These are phyloP conservation scores for Fusarium foetens DNA, from an alignment of 2,329 filamentous ascomycete species.

Conservation along the genomic window DNA sequence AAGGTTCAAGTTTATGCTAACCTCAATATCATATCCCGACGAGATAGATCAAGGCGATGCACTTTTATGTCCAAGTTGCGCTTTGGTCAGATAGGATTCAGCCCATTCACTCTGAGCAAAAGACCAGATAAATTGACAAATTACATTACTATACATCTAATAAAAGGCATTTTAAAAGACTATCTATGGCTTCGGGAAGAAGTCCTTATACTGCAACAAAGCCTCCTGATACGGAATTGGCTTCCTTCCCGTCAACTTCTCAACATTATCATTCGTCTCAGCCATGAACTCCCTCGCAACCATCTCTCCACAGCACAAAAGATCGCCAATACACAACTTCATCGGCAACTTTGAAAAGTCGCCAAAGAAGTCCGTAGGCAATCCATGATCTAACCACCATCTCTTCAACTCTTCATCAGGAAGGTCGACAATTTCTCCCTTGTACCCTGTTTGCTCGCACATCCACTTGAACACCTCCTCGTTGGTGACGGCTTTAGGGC, in stretches of 20 bases:
- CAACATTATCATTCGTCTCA: conserved; percentile 36
- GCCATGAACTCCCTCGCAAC: conserved; percentile 33
- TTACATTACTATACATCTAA: neutral
- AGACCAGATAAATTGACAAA: neutral
- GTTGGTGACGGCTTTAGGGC: conserved; percentile 35
- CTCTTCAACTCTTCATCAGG: conserved; percentile 39
- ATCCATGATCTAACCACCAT: conserved; percentile 38
- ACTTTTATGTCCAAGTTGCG: neutral
- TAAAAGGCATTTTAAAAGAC: too few species aligned
- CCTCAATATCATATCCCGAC: accelerated
- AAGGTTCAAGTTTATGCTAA: neutral
- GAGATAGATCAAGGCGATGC: neutral
- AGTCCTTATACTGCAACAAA: conserved; percentile 36
- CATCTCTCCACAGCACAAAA: conserved; percentile 42
- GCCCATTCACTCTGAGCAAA: neutral
- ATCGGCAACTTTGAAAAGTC: conserved; percentile 41
- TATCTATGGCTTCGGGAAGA: conserved; percentile 24
- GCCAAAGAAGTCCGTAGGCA: conserved; percentile 37
- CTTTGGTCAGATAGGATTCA: neutral
- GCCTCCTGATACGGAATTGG: conserved; percentile 33
- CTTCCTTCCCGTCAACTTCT: conserved; percentile 38
- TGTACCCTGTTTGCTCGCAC: conserved; percentile 31
- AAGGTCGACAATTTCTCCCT: conserved; percentile 36
- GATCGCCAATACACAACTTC: conserved; percentile 41
- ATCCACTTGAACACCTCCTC: conserved; percentile 40